phyloP scores from a whole-genome alignment of 116 monocot species.

The Cymodocea nodosa region DNA sequence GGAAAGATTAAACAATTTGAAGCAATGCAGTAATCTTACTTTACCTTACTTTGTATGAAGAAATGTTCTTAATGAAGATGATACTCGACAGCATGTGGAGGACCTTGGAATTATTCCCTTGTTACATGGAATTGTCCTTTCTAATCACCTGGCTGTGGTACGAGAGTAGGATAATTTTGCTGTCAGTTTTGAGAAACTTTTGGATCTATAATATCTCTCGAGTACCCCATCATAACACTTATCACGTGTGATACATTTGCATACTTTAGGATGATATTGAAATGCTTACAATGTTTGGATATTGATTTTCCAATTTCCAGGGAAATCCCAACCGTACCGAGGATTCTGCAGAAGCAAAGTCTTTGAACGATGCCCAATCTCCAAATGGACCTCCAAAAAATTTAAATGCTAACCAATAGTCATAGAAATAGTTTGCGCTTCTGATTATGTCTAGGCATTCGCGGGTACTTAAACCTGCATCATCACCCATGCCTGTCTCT shows the following conservation, averaged over 20 bases:
- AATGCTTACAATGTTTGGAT: no score
- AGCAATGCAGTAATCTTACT: no score
- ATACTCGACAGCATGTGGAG: no score
- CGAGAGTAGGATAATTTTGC: not conserved
- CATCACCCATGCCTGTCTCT: not conserved
- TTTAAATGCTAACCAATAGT: not conserved
- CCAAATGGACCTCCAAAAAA: constrained; percentile 3
- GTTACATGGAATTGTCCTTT: no score
- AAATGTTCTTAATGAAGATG: no score
- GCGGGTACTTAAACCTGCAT: not conserved
- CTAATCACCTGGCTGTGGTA: not conserved
- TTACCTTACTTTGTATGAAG: no score
- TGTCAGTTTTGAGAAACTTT: not conserved
- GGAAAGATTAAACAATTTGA: no score
- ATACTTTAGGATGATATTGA: not conserved
- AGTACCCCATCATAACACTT: not conserved
- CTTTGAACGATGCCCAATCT: not conserved
- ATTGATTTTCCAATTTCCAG: constrained; percentile 2
- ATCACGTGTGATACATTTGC: not conserved
- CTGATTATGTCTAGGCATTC: no score
- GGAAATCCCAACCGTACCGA: not conserved
- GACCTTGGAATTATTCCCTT: no score
- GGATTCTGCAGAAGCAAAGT: not conserved
- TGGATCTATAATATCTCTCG: not conserved
- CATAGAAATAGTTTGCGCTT: not conserved